Base-by-base conservation (phyloP, 1,139 yeast genomes). In the Yamadazyma atmosphaerica region DNA sequence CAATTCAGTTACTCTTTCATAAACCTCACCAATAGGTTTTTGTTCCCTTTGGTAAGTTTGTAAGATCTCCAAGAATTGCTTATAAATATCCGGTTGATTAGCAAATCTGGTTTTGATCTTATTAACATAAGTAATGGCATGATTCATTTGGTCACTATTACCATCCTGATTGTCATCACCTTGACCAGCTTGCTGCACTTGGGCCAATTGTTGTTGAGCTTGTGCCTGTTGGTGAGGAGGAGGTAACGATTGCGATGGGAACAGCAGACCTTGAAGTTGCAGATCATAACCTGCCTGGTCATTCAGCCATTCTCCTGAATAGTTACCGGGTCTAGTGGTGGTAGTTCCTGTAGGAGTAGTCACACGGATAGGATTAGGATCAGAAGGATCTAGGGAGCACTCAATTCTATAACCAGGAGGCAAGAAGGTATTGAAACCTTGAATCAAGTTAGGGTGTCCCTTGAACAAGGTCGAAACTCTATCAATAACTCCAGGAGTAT, bases 401-500 rank as follows among this genome's bases (percentile, higher is more conserved):
- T 88, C 96, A 50, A 92, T 90, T 48, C 95, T 76, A 63, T 89
- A 92, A 1, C 98, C 99, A 11, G 95, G 96, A 1, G 99, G 99
- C 47, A 92, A 73, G 58, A 92, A 92, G 1, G 99, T 92, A 65
- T 92, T 92, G 65, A 92, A 94, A 0, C 99, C 98, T 64, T 92
- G 98, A 47, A 92, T 90, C 55, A 92, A 72, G 52, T 81, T 80
- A 2, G 96, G 96, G 60, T 89, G 96, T 4, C 98, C 98, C 45
- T 89, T 78, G 60, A 92, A 92, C 42, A 92, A 68, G 1, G 86
- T 79, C 0, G 97, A 88, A 0, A 92, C 98, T 41, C 98, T 75
- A 56, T 89, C 96, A 58, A 92, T 92, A 26, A 92, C 99, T 15
- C 98, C 99, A 0, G 98, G 98, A 1, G 99, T 92, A 61, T 94